These are phyloP conservation scores for Globisporangium cederbergense DNA, from an alignment of 352 stramenopile species.

Conservation along the genomic window DNA sequence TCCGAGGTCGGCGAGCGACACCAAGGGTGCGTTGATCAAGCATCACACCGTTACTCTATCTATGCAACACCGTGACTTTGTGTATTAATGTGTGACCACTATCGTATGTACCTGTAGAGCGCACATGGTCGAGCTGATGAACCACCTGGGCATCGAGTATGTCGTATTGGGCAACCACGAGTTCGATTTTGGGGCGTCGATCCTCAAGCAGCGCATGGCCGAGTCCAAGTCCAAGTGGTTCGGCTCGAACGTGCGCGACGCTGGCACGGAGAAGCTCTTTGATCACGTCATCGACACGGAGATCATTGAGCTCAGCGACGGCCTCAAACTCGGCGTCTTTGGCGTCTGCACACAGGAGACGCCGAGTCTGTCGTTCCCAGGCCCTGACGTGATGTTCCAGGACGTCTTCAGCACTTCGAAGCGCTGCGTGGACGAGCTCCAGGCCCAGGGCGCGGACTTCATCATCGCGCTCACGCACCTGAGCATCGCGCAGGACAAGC, in stretches of 20 bases:
- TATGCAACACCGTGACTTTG: background rate
- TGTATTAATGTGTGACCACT: background rate
- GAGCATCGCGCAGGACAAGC: constrained; percentile 69
- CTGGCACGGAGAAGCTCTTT: constrained; percentile 32
- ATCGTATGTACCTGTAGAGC: constrained; percentile 23
- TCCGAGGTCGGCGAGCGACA: constrained; percentile 57
- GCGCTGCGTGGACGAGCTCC: constrained; percentile 32
- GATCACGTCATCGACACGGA: constrained; percentile 45
- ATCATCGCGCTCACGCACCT: constrained; percentile 86
- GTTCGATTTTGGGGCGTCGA: constrained; percentile 64
- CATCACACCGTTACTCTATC: background rate
- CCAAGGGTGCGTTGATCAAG: constrained; percentile 40
- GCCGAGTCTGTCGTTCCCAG: constrained; percentile 26
- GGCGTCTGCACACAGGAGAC: constrained; percentile 70
- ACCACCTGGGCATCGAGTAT: constrained; percentile 68
- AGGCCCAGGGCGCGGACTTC: constrained; percentile 65
- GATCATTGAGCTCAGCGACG: constrained; percentile 42
- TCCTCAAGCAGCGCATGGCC: constrained; percentile 49
- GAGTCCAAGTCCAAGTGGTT: constrained; percentile 72
- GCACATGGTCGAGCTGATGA: constrained; percentile 79
- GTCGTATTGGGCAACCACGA: constrained; percentile 80
- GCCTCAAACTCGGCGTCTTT: constrained; percentile 64
- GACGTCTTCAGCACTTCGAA: constrained; percentile 13
- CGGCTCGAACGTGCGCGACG: constrained; percentile 62
- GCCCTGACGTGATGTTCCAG: constrained; percentile 7